Evolutionary conservation across 2,329 filamentous ascomycete genomes (phyloP), one percentile per base, ranked within the genome.

Genomic region (Pyrenophora tritici-repentis): DNA sequence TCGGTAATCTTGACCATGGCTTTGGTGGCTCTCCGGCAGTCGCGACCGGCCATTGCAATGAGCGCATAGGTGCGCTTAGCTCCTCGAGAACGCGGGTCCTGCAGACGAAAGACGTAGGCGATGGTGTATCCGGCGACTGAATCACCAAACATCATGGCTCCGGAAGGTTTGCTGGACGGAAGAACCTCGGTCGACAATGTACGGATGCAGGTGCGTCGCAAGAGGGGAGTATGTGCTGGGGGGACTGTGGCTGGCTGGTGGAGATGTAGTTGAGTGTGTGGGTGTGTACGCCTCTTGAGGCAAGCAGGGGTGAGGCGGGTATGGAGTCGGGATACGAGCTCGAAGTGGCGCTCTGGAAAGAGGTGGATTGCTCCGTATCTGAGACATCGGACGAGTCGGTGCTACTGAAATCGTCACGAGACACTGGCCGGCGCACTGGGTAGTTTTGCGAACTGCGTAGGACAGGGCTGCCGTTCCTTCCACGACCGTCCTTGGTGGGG

Each of bases 231-330:
- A 84, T 36, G 79, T 77, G 6, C 75, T 73, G 9, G 80, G 79
- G 79, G 29, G 81, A 79, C 16, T 79, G 75, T 6, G 82, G 82
- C 22, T 81, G 80, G 46, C 79, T 80, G 29, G 81, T 78, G n/a
- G 82, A 83, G 37, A 84, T 75, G 65, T 84, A 85, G 54, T 79
- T 83, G 42, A 84, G 66, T 16, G 80, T 80, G 56, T 85, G 82
- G 8, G 79, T 79, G 58, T 85, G 82, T 54, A 66, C 65, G 49
- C 63, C 62, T 40, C 63, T 62, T 4, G 72, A 62, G 54, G 76
- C 78, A 47, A 75, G 78, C 42, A 74, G 57, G 43, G 72, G 69
- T 9, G 79, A 81, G 13, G 75, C 51, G 58, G 50, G 78, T 10
- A 72, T 60, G 6, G 72, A 72, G 51, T 66, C 62, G 10, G 70